Percentiles rank a stretch among this genome's conserved stretches.
phyloP scores from a whole-genome alignment of 106 monocot genomes.

The Hemerocallis citrina region DNA sequence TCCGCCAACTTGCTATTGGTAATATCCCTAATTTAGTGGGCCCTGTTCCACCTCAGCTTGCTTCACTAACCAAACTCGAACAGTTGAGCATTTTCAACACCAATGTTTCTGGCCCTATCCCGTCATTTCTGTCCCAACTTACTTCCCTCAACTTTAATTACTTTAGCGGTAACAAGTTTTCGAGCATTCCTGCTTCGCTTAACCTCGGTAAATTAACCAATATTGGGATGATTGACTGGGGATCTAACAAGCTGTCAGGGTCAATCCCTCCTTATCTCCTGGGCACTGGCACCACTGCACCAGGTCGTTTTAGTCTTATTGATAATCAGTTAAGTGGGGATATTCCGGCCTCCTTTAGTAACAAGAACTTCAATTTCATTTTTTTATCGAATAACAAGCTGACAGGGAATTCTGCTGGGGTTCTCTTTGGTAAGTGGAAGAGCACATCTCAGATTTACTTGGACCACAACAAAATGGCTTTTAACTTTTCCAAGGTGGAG shows the following conservation, averaged over 20 bases:
- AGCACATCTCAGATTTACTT: slow-evolving; percentile 16
- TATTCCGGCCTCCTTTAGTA: not conserved
- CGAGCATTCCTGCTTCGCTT: slow-evolving; percentile 29
- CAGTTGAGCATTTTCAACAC: slow-evolving; percentile 8
- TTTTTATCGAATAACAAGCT: slow-evolving; percentile 34
- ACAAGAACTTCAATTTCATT: slow-evolving; percentile 10
- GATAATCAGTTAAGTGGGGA: slow-evolving; percentile 8
- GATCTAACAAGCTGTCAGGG: not conserved
- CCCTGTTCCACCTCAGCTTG: slow-evolving; percentile 24
- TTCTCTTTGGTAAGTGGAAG: slow-evolving; percentile 26
- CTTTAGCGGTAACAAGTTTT: slow-evolving; percentile 25
- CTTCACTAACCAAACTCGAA: slow-evolving; percentile 16
- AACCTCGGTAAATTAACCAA: slow-evolving; percentile 22
- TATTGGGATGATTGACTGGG: slow-evolving; percentile 2
- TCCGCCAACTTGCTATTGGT: slow-evolving; percentile 12
- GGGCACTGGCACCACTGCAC: not conserved
- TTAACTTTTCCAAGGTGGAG: slow-evolving; percentile 18
- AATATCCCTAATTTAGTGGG: slow-evolving; percentile 28
- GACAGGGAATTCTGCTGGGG: slow-evolving; percentile 21
- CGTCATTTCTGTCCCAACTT: slow-evolving; percentile 17
- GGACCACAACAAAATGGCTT: slow-evolving; percentile 27
- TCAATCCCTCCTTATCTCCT: not conserved
- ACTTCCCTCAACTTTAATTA: slow-evolving; percentile 20
- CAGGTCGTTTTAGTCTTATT: slow-evolving; percentile 29
- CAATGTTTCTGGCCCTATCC: slow-evolving; percentile 33